phyloP scores from a whole-genome alignment of 2,329 filamentous ascomycete genomes.

The Fusarium coffeatum region DNA sequence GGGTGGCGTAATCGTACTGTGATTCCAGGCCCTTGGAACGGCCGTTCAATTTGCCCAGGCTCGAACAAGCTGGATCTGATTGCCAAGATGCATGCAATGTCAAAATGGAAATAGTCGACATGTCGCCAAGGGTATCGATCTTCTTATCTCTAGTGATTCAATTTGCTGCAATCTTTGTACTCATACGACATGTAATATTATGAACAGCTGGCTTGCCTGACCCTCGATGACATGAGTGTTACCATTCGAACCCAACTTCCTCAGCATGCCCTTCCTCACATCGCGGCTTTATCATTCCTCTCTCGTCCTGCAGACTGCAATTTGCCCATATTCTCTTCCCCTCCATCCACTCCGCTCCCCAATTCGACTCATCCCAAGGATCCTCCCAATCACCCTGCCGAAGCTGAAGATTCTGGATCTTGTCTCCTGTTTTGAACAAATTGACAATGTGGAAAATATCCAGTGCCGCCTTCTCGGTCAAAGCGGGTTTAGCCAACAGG shows the following conservation, averaged over 20 bases:
- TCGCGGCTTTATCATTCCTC: rapidly evolving
- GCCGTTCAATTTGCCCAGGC: neutral
- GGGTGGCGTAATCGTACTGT: rapidly evolving
- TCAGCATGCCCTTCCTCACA: neutral
- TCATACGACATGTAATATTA: no score
- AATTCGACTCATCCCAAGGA: rapidly evolving
- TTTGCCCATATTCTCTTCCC: neutral
- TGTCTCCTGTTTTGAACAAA: neutral
- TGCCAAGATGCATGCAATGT: no score
- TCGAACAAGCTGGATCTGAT: neutral
- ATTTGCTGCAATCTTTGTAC: no score
- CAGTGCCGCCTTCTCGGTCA: neutral
- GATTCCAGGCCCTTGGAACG: neutral
- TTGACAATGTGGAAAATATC: neutral
- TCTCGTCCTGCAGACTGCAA: neutral
- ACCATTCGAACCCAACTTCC: rapidly evolving
- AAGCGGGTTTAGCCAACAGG: rapidly evolving
- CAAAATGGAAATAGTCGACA: rapidly evolving
- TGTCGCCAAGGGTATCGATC: neutral
- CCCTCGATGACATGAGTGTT: neutral
- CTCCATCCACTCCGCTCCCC: no score
- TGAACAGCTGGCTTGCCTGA: neutral
- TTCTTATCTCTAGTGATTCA: no score
- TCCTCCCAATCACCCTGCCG: neutral
- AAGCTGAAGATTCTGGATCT: neutral